Evolutionary conservation across 345 rosid species (phyloP).

Genomic region (Erysimum cheiranthoides): DNA sequence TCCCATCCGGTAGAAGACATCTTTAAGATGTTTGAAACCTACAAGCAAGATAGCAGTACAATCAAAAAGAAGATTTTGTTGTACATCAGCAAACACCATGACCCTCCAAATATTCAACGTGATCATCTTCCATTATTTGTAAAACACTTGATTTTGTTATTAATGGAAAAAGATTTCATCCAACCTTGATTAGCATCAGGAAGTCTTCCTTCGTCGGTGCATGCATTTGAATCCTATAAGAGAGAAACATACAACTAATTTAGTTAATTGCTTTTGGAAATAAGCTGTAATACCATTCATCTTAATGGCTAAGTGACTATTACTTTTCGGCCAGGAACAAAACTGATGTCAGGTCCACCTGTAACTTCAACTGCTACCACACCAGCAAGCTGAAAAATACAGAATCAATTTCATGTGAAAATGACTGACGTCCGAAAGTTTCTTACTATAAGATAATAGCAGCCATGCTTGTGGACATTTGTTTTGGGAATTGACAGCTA

Average conservation of each 20-base stretch:
- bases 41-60: conserved; percentile 29
- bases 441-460: background rate
- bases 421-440: background rate
- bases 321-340: conserved; percentile 90
- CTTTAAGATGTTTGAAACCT: conserved; percentile 78
- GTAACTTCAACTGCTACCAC: conserved; percentile 94
- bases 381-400: conserved; percentile 73
- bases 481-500: background rate
- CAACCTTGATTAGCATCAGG: conserved; percentile 85
- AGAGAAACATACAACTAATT: conserved; percentile 19
- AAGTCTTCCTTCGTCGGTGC: conserved; percentile 80
- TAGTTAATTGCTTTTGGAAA: conserved; percentile 16
- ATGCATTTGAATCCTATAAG: conserved; percentile 66
- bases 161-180: background rate
- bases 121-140: background rate
- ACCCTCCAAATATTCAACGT: too few species aligned
- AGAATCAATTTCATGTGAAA: background rate
- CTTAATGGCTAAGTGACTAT: background rate
- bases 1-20: conserved; percentile 84
- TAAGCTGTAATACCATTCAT: conserved; percentile 5
- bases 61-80: background rate
- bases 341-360: conserved; percentile 82
- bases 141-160: conserved; percentile 2
- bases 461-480: background rate
- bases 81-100: background rate